Conservation (phyloP, 139 green algal genomes). For the Penium margaritaceum region DNA sequence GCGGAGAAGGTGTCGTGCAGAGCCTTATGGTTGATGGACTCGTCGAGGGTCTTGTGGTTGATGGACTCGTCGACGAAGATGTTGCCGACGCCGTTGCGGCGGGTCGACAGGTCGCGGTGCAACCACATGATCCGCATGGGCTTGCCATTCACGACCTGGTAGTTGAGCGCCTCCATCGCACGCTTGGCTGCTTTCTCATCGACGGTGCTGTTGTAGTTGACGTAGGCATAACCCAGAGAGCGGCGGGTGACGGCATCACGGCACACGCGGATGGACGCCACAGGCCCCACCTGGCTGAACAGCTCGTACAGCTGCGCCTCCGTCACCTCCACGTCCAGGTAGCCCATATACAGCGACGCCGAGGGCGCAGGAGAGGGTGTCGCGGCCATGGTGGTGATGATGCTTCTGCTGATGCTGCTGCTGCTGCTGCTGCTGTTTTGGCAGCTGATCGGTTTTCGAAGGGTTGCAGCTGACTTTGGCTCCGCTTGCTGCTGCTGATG, state of each 20-base stretch:
- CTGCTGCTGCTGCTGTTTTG: no score
- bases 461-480: no score
- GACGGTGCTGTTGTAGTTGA: conserved; percentile 50
- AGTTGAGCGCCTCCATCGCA: conserved; percentile 83
- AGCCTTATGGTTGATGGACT: conserved; percentile 56
- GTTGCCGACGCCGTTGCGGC: conserved; percentile 53
- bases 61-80: conserved; percentile 58
- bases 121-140: conserved; percentile 59
- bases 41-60: conserved; percentile 57
- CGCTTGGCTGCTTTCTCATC: conserved; percentile 55
- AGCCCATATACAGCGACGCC: conserved; percentile 53
- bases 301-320: conserved; percentile 58
- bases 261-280: conserved; percentile 58
- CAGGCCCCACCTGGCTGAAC: conserved; percentile 51
- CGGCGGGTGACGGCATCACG: conserved; percentile 53
- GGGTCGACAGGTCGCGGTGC: conserved; percentile 46
- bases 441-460: no score
- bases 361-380: no score
- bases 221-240: conserved; percentile 56
- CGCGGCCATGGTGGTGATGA: no score
- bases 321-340: conserved; percentile 49
- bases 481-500: no score
- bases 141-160: conserved; percentile 66
- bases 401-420: no score
- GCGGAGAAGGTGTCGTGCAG: conserved; percentile 55